A percentile compares a stretch with the other conserved stretches of the same genome.
These are phyloP conservation scores for Graphiopsis chlorocephala DNA, from an alignment of 2,329 filamentous ascomycete species.

Conservation along the genomic window DNA sequence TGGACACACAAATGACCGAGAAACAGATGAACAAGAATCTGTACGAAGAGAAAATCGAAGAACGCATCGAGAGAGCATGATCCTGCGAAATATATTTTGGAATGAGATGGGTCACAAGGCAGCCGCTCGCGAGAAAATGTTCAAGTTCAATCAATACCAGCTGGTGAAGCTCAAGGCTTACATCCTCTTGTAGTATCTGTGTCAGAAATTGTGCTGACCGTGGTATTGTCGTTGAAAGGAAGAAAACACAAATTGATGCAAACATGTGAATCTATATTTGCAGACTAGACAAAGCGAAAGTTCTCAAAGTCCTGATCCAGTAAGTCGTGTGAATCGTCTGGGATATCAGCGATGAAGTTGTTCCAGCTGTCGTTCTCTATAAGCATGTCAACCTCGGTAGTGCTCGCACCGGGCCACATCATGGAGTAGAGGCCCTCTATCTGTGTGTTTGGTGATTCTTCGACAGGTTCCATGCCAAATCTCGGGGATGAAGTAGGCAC, in stretches of 20 bases:
- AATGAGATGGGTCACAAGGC: background rate
- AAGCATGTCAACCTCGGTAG: conserved; percentile 23
- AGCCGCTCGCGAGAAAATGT: background rate
- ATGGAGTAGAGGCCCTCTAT: conserved; percentile 44
- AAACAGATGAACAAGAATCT: conserved; percentile 8
- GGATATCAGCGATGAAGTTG: conserved; percentile 18
- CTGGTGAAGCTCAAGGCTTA: background rate
- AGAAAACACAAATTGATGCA: background rate
- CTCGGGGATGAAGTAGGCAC: background rate
- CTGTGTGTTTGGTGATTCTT: conserved; percentile 44
- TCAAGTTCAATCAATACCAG: background rate
- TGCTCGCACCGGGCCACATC: conserved; percentile 46
- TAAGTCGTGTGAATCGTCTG: conserved; percentile 12
- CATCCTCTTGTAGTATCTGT: background rate
- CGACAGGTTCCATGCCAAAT: conserved; percentile 22
- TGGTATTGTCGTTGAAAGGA: background rate
- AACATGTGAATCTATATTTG: background rate
- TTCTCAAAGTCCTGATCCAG: background rate
- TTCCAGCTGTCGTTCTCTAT: conserved; percentile 26
- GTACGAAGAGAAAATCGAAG: conserved; percentile 23
- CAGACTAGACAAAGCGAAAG: background rate
- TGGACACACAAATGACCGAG: background rate
- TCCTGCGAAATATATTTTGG: background rate
- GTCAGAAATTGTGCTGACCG: background rate
- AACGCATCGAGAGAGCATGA: conserved; percentile 18